Base-by-base conservation (phyloP, 768 basidiomycete genomes). In the Pseudohyphozyma bogoriensis region DNA sequence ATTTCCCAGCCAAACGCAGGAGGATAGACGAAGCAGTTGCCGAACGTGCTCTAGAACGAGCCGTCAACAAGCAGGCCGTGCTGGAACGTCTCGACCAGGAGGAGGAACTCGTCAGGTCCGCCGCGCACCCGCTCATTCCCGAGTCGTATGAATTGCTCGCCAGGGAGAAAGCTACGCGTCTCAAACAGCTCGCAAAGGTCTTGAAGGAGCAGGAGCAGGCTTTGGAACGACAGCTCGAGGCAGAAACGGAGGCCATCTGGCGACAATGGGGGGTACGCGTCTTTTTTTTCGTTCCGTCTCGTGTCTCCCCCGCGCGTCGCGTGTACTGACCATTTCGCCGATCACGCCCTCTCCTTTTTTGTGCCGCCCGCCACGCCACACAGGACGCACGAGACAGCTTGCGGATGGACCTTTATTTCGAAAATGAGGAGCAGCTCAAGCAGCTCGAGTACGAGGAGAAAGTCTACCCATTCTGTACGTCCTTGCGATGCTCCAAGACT, bases 11-110 rank as follows among this genome's bases (percentile, higher is more conserved):
- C 1, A 62, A 62, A 37, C 56, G 61, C 0, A 56, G 61, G 31
- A 58, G 44, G 47, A 18, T 58, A 20, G 56, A 54, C n/a, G 35
- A 44, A 6, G 51, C 52, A 31, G 33, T 47, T 8, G 24, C 20
- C 18, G 47, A 31, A 26, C 42, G 51, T 20, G 8, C 18, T 9
- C 51, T 46, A 8, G 61, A 55, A 3, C 61, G 61, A 9, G 51
- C 57, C 16, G 46, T 46, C 0, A 56, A 51, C 0, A 35, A 52
- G 3, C 5, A 15, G 20, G 37, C n/a, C 8, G 51, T 62, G 13
- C 52, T 62, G 45, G 52, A 42, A 37, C 56, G 58, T 39, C 61
- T 62, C 45, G 61, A 58, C 18, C 28, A 18, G 16, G 61, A 62
- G 56, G 56, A 51, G 31, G 22, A 44, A 4, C 33, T 24, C 12